Evolutionary conservation across 176 grass and related monocot genomes (phyloP).

Genomic region (Otatea glauca): DNA sequence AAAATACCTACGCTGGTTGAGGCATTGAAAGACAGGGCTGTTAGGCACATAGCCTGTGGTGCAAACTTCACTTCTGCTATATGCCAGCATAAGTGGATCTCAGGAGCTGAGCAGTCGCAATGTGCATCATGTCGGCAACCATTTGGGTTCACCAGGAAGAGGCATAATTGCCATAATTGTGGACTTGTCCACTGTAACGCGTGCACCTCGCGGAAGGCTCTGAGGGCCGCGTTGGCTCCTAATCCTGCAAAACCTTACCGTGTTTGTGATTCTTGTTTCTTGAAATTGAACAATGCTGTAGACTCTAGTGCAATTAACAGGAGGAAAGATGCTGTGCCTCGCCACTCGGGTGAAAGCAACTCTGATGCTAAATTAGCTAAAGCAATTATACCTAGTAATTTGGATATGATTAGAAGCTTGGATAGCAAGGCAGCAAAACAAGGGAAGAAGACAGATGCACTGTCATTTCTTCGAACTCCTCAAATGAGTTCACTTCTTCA

Average conservation of each 20-base stretch:
- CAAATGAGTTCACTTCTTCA: constrained; percentile 81
- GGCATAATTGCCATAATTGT: constrained; percentile 94
- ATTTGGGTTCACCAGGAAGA: constrained; percentile 97
- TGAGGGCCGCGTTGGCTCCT: constrained; percentile 76
- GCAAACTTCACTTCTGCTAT: constrained; percentile 90
- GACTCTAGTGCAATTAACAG: constrained; percentile 61
- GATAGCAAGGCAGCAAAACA: constrained; percentile 76
- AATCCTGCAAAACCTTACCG: constrained; percentile 94
- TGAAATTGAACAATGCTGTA: constrained; percentile 75
- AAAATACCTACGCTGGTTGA: constrained; percentile 91
- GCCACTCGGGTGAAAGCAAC: constrained; percentile 64
- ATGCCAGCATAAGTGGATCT: constrained; percentile 89
- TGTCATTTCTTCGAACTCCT: constrained; percentile 64
- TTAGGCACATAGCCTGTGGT: constrained; percentile 87
- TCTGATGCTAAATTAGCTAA: constrained; percentile 62
- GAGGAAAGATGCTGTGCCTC: constrained; percentile 61
- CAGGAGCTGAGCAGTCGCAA: constrained; percentile 75
- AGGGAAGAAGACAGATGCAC: constrained; percentile 63
- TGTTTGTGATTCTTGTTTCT: constrained; percentile 94
- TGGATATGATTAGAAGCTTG: constrained; percentile 86
- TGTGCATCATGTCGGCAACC: constrained; percentile 78
- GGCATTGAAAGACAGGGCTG: constrained; percentile 76
- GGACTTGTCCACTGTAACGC: constrained; percentile 85
- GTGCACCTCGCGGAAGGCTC: constrained; percentile 75
- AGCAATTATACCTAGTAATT: constrained; percentile 68